Conservation (phyloP, 2,329 filamentous ascomycete genomes). For the Alternaria longipes region DNA sequence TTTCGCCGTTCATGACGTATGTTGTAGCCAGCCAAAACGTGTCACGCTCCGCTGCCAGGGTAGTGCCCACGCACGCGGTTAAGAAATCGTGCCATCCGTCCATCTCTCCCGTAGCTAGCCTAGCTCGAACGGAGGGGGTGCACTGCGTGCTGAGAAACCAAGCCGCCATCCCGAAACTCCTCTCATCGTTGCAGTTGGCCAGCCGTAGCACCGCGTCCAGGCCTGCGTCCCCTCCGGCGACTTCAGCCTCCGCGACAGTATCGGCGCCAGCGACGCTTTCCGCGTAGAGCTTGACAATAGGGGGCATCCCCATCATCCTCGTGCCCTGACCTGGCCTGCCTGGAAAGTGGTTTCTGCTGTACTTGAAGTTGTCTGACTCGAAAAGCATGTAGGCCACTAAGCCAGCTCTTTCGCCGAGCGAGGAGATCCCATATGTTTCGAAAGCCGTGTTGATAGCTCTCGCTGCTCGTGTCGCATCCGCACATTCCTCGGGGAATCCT, state of each 20-base stretch:
- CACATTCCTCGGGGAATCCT: conserved; percentile 66
- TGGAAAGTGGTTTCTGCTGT: conserved; percentile 70
- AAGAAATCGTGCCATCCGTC: conserved; percentile 64
- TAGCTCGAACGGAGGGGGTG: conserved; percentile 50
- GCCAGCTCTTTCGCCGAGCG: conserved; percentile 70
- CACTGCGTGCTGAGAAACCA: conserved; percentile 70
- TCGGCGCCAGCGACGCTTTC: conserved; percentile 52
- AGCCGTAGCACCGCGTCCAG: conserved; percentile 59
- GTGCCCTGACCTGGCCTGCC: conserved; percentile 75
- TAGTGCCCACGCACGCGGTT: conserved; percentile 62
- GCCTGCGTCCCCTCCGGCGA: conserved; percentile 45
- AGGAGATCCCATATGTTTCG: conserved; percentile 63
- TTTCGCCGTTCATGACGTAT: conserved; percentile 12
- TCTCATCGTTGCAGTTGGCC: conserved; percentile 56
- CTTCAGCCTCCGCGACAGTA: conserved; percentile 41
- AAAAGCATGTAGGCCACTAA: conserved; percentile 75
- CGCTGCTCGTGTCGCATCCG: conserved; percentile 65
- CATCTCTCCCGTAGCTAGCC: conserved; percentile 57
- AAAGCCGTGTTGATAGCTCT: conserved; percentile 66
- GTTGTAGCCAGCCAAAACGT: conserved; percentile 61
- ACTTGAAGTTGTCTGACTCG: conserved; percentile 75
- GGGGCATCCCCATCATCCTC: conserved; percentile 65
- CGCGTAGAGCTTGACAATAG: conserved; percentile 66
- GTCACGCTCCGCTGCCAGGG: conserved; percentile 57
- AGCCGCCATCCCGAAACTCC: conserved; percentile 66